Conservation (phyloP, 1,284 basidiomycete genomes). For the Athelia psychrophila region DNA sequence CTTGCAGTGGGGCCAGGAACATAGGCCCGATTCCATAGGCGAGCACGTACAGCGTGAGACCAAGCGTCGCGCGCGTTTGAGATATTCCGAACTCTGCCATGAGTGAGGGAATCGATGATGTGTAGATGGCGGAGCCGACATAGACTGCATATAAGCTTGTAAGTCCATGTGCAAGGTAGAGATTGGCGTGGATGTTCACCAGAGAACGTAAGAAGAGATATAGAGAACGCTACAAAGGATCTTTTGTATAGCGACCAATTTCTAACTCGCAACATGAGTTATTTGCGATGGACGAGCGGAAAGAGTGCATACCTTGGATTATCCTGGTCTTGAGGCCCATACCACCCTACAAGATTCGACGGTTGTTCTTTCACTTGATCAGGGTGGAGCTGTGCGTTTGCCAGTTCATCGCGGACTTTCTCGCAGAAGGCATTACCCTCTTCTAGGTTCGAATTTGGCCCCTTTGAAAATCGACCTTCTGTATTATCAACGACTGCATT, state of each 20-base stretch:
- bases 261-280: constrained; percentile 15
- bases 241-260: not conserved
- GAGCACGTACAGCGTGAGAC: constrained; percentile 35
- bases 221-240: not conserved
- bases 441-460: too few relatives aligned
- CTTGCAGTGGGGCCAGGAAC: constrained; percentile 51
- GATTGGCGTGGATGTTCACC: too few relatives aligned
- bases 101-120: constrained; percentile 42
- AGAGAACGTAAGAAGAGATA: not conserved
- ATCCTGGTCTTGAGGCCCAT: constrained; percentile 29
- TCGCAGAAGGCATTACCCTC: too few relatives aligned
- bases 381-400: too few relatives aligned
- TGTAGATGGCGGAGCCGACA: constrained; percentile 34
- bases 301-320: constrained; percentile 6
- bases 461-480: too few relatives aligned
- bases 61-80: constrained; percentile 35
- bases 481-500: too few relatives aligned
- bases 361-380: too few relatives aligned
- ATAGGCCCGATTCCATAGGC: constrained; percentile 31
- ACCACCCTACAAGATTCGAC: constrained; percentile 19
- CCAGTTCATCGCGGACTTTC: too few relatives aligned
- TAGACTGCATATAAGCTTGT: too few relatives aligned
- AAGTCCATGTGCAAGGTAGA: too few relatives aligned
- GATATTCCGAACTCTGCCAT: constrained; percentile 46
- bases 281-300: not conserved